Conservation (phyloP, 169 alveolate species). For the Plasmodium berghei region DNA sequence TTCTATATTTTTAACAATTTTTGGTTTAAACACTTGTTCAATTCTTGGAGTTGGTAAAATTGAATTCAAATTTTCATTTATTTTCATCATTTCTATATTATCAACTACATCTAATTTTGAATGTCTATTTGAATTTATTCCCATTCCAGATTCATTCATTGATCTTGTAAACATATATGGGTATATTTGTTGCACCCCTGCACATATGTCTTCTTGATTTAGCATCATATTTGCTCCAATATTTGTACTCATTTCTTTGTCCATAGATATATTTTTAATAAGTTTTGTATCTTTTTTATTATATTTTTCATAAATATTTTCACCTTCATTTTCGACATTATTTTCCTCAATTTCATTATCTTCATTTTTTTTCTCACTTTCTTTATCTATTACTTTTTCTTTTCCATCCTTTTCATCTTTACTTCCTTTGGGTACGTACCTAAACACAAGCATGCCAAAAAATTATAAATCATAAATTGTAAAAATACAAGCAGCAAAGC, state of each 20-base stretch:
- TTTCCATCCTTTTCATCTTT: background rate
- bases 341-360: background rate
- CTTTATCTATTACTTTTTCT: background rate
- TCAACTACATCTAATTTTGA: conserved; percentile 32
- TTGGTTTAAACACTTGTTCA: conserved; percentile 86
- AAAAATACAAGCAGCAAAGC: background rate
- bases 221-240: background rate
- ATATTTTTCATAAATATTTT: too few species aligned
- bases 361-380: background rate
- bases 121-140: conserved; percentile 34
- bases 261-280: conserved; percentile 14
- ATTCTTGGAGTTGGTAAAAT: conserved; percentile 52
- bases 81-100: conserved; percentile 8
- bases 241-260: too few species aligned
- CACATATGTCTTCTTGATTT: conserved; percentile 9
- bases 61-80: conserved; percentile 25
- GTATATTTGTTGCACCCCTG: conserved; percentile 13
- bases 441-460: conserved; percentile 18
- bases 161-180: conserved; percentile 68
- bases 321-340: background rate
- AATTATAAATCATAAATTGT: background rate
- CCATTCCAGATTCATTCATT: conserved; percentile 76
- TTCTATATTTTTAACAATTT: conserved; percentile 83
- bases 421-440: conserved; percentile 81
- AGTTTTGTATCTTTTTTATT: conserved; percentile 27